Conservation (phyloP, 768 basidiomycete species). For the Chalciporus pseudorubinellus region DNA sequence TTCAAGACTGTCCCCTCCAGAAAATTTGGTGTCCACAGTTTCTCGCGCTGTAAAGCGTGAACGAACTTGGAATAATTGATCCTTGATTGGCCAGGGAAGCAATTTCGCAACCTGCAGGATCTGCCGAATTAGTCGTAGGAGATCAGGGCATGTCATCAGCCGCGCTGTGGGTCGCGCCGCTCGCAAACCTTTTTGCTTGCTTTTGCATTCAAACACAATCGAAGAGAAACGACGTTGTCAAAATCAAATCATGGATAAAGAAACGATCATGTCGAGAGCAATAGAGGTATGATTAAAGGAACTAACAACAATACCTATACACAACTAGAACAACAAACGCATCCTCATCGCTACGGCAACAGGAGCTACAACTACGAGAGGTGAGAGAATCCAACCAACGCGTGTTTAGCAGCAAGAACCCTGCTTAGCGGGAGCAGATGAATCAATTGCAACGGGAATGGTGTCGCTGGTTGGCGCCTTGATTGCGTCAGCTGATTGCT, state of each 20-base stretch:
- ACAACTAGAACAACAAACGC: conserved; percentile 16
- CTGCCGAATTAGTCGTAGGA: conserved; percentile 92
- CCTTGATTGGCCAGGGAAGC: conserved; percentile 87
- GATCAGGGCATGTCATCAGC: conserved; percentile 82
- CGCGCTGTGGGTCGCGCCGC: conserved; percentile 76
- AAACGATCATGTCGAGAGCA: not conserved
- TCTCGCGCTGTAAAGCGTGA: conserved; percentile 62
- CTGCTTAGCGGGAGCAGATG: conserved; percentile 49
- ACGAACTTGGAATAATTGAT: conserved; percentile 77
- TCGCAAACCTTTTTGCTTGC: conserved; percentile 63
- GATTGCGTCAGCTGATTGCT: conserved; percentile 75
- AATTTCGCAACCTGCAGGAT: conserved; percentile 88
- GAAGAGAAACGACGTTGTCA: too few species aligned
- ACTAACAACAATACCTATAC: conserved; percentile 26
- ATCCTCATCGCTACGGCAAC: conserved; percentile 7
- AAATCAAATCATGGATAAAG: too few species aligned
- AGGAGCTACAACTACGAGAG: conserved; percentile 7
- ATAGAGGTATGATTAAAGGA: not conserved
- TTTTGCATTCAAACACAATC: not conserved
- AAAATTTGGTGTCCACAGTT: conserved; percentile 85
- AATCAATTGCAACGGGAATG: conserved; percentile 75
- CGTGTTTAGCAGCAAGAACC: conserved; percentile 60
- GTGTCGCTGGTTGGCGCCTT: conserved; percentile 79
- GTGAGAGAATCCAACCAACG: not conserved
- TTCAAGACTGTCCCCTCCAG: conserved; percentile 93